These are phyloP conservation scores for Daldinia childiae DNA, from an alignment of 495 filamentous ascomycete genomes.

Conservation along the genomic window DNA sequence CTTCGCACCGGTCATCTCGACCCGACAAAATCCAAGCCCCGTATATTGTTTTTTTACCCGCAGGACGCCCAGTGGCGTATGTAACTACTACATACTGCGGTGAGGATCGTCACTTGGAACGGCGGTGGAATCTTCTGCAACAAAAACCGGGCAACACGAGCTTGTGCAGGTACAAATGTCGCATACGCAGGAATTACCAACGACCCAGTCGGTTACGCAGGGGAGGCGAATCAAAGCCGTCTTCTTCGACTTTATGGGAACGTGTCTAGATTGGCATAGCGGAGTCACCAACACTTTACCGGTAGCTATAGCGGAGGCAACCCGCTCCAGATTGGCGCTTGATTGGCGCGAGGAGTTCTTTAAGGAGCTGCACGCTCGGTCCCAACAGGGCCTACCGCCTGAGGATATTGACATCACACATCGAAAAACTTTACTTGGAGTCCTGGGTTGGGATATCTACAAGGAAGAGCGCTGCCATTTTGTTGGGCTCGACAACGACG, in stretches of 20 bases:
- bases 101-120: constrained; percentile 4
- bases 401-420: constrained; percentile 64
- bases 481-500: constrained; percentile 21
- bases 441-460: constrained; percentile 44
- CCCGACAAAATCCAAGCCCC: neutral
- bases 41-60: neutral
- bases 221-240: constrained; percentile 50
- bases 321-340: constrained; percentile 54
- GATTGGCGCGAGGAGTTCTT: constrained; percentile 62
- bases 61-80: constrained; percentile 12
- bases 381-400: constrained; percentile 44
- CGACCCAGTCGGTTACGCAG: constrained; percentile 9
- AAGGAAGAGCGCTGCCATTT: constrained; percentile 40
- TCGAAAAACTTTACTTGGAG: constrained; percentile 46
- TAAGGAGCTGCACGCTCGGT: constrained; percentile 52
- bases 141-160: constrained; percentile 7
- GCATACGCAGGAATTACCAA: constrained; percentile 15
- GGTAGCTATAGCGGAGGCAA: constrained; percentile 33
- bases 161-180: constrained; percentile 26
- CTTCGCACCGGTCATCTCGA: neutral
- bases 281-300: constrained; percentile 45
- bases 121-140: constrained; percentile 5
- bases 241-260: constrained; percentile 61
- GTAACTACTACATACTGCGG: neutral
- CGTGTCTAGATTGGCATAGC: constrained; percentile 57